Evolutionary conservation across 177 flowering plant genomes (phyloP).

Genomic region (Vitis hybrid): DNA sequence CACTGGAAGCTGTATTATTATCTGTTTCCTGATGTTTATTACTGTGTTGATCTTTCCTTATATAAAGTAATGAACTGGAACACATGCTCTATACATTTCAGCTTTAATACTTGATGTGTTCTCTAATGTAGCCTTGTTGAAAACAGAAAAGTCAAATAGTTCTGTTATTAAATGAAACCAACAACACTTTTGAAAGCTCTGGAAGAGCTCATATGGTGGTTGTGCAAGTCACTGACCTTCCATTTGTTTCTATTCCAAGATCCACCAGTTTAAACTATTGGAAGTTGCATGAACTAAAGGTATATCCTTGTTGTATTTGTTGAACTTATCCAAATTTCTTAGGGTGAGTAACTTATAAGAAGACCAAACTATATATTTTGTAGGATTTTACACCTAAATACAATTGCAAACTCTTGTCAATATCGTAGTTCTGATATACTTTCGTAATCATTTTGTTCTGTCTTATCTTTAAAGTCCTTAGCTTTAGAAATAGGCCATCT

Average conservation of each 20-base stretch:
- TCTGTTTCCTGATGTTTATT: slow-evolving; percentile 58
- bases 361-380: not conserved
- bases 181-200: slow-evolving; percentile 55
- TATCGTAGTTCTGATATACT: no score
- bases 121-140: slow-evolving; percentile 3
- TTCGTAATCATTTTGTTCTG: no score
- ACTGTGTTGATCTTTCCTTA: slow-evolving; percentile 80
- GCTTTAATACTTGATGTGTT: not conserved
- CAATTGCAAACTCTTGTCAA: no score
- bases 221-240: slow-evolving; percentile 61
- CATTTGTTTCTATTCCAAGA: slow-evolving; percentile 58
- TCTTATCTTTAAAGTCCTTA: no score
- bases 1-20: slow-evolving; percentile 63
- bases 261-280: slow-evolving; percentile 38
- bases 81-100: not conserved
- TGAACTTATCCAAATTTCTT: not conserved
- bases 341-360: not conserved
- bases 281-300: slow-evolving; percentile 70
- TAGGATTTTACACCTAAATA: no score
- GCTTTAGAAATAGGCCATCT: no score
- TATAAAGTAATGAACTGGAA: slow-evolving; percentile 60
- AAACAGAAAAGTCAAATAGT: slow-evolving; percentile 84
- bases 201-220: slow-evolving; percentile 72
- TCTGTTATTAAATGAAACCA: slow-evolving; percentile 58
- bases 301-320: slow-evolving; percentile 19